A percentile compares a stretch with the other conserved stretches of the same genome.
Evolutionary conservation across 495 filamentous ascomycete species (phyloP).

Genomic region (Astrothelium macrocarpum): DNA sequence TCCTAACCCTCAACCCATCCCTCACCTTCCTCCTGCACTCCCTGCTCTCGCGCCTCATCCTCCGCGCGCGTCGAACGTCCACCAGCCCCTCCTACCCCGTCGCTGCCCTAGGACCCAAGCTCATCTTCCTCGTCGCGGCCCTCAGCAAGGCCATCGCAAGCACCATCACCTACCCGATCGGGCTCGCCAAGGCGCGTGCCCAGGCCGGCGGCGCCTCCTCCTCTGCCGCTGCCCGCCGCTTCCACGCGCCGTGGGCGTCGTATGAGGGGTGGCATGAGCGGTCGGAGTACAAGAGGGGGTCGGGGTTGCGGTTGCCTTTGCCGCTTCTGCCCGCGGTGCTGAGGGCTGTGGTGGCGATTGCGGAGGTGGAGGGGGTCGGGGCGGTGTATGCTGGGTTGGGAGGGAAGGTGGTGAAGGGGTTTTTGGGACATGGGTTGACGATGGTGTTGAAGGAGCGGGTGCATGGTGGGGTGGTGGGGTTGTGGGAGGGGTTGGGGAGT

Average conservation of each 20-base stretch:
- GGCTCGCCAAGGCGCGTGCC: conserved; percentile 66
- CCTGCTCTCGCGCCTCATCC: conserved; percentile 49
- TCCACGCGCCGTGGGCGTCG: neutral
- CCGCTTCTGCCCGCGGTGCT: neutral
- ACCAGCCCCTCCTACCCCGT: conserved; percentile 24
- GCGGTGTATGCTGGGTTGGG: conserved; percentile 69
- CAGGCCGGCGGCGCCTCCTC: conserved; percentile 40
- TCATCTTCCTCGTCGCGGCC: conserved; percentile 68
- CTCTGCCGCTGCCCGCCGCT: neutral
- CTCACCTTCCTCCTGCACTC: conserved; percentile 80
- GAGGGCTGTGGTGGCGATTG: neutral
- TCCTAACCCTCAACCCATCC: conserved; percentile 78
- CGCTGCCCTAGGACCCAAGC: conserved; percentile 21
- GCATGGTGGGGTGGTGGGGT: conserved; percentile 50
- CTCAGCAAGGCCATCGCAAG: conserved; percentile 72
- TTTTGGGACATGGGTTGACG: conserved; percentile 80
- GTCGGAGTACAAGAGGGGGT: conserved; percentile 7
- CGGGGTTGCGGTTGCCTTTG: neutral
- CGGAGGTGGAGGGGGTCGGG: conserved; percentile 49
- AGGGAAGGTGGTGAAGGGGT: conserved; percentile 72
- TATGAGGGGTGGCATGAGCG: neutral
- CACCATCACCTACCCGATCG: conserved; percentile 76
- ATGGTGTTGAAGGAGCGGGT: conserved; percentile 79
- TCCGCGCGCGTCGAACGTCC: conserved; percentile 42
- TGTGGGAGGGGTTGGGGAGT: neutral